phyloP scores from a whole-genome alignment of 1,284 basidiomycete genomes.

The Austropuccinia psidii region DNA sequence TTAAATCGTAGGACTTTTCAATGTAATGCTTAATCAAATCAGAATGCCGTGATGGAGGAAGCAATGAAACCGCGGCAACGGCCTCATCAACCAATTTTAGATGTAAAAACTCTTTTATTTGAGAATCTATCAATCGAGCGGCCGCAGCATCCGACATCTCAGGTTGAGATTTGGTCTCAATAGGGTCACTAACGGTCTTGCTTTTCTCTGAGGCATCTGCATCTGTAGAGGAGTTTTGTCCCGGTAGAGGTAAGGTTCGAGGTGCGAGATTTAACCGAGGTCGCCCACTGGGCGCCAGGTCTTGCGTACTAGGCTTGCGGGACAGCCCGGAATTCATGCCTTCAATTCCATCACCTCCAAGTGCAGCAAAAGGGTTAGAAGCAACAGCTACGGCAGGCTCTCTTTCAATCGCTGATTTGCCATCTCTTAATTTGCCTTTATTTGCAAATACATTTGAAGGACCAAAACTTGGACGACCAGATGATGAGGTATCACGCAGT shows the following conservation, averaged over 20 bases:
- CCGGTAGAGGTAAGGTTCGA: slow-evolving; percentile 26
- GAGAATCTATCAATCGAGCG: too few relatives aligned
- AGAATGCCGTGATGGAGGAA: not conserved
- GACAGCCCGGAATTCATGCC: not conserved
- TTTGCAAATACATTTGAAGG: slow-evolving; percentile 31
- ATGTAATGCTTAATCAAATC: not conserved
- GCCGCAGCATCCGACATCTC: too few relatives aligned
- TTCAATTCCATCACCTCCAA: slow-evolving; percentile 2
- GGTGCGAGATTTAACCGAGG: slow-evolving; percentile 30
- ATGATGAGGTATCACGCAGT: slow-evolving; percentile 30
- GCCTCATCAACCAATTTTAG: not conserved
- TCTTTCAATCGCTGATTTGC: not conserved
- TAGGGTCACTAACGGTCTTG: not conserved
- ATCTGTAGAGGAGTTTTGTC: not conserved
- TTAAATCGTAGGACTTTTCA: not conserved
- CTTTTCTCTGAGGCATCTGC: not conserved
- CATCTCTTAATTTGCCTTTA: slow-evolving; percentile 30
- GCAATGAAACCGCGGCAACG: not conserved
- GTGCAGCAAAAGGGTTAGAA: slow-evolving; percentile 29
- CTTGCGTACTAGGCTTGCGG: slow-evolving; percentile 6
- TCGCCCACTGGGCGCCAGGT: slow-evolving; percentile 1
- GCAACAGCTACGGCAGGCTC: slow-evolving; percentile 25
- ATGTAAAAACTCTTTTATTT: not conserved
- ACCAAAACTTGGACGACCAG: slow-evolving; percentile 12
- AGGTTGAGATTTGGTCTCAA: too few relatives aligned